A percentile compares a stretch with the other conserved stretches of the same genome.
Conservation (phyloP, 805 yeast genomes). For the Ogataea pilisensis region DNA sequence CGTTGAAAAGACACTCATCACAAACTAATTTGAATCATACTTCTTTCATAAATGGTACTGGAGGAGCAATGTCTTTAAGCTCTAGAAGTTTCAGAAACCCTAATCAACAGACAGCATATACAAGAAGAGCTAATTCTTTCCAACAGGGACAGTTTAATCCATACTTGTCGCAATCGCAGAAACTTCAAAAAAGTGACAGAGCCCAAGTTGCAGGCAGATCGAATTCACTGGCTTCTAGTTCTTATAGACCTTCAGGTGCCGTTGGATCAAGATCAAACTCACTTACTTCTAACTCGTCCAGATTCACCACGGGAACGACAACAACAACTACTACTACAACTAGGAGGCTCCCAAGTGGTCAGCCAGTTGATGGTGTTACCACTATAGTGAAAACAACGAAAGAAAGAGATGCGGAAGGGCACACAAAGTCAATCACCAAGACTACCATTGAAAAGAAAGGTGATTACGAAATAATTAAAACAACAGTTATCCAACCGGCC, state of each 20-base stretch:
- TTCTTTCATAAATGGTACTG: constrained; percentile 1
- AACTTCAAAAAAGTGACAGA: too few species aligned
- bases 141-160: constrained; percentile 18
- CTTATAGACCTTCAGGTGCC: constrained; percentile 8
- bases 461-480: constrained; percentile 44
- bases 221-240: constrained; percentile 18
- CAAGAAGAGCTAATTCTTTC: constrained; percentile 24
- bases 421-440: constrained; percentile 52
- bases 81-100: constrained; percentile 27
- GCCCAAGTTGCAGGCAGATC: constrained; percentile 14
- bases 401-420: constrained; percentile 46
- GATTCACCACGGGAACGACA: constrained; percentile 23
- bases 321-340: constrained; percentile 30
- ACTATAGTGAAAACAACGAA: constrained; percentile 46
- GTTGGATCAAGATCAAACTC: constrained; percentile 23
- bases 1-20: constrained; percentile 23
- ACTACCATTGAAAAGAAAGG: constrained; percentile 48
- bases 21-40: constrained; percentile 4
- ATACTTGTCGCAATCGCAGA: constrained; percentile 10
- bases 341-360: constrained; percentile 16
- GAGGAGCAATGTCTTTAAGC: constrained; percentile 31
- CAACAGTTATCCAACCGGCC: constrained; percentile 38
- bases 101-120: constrained; percentile 4
- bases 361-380: constrained; percentile 17
- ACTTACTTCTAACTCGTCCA: constrained; percentile 19